Conservation (phyloP, 1,139 yeast genomes). For the Yarrowia galli region DNA sequence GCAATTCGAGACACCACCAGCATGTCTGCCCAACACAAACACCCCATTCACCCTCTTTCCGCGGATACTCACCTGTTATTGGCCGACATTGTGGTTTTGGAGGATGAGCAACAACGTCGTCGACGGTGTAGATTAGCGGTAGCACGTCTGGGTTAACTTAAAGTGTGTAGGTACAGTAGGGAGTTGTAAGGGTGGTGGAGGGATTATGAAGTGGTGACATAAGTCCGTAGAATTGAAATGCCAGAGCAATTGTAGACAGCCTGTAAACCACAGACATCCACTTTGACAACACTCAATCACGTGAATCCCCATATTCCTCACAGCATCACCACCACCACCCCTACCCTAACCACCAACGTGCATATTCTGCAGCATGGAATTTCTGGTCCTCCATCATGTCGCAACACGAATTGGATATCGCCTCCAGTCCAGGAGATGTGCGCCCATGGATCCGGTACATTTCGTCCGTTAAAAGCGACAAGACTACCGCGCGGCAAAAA, state of each 20-base stretch:
- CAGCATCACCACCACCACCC: neutral
- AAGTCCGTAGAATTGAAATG: no score
- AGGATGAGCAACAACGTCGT: constrained; percentile 32
- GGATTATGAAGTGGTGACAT: neutral
- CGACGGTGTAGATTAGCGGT: constrained; percentile 35
- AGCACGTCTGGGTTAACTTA: constrained; percentile 35
- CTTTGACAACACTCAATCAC: no score
- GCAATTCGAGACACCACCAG: neutral
- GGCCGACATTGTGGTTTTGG: constrained; percentile 26
- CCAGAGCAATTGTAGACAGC: neutral
- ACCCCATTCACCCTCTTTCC: neutral
- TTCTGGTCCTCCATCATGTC: constrained; percentile 50
- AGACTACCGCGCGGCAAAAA: constrained; percentile 50
- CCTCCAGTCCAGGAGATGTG: constrained; percentile 56
- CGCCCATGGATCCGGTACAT: constrained; percentile 65
- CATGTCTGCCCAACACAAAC: neutral
- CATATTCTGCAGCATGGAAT: constrained; percentile 33
- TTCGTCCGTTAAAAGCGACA: constrained; percentile 51
- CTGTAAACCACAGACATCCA: no score
- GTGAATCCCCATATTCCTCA: no score
- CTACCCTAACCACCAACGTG: constrained; percentile 31
- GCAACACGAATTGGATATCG: constrained; percentile 57
- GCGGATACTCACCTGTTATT: constrained; percentile 30
- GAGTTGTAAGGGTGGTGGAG: neutral
- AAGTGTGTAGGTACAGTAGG: neutral